Evolutionary conservation across 148 eudicot species (phyloP).

Genomic region (Silene conica): DNA sequence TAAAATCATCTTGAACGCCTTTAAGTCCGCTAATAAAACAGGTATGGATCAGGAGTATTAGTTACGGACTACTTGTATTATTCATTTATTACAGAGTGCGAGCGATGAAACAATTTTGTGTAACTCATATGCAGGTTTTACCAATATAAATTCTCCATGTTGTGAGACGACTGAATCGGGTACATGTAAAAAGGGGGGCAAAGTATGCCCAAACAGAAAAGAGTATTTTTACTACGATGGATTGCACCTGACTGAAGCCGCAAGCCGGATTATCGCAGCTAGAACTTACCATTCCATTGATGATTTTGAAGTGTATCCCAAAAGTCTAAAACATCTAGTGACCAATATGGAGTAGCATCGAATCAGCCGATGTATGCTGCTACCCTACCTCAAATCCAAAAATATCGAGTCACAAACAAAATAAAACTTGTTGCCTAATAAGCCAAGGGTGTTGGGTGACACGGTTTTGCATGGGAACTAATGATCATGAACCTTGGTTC

Average conservation of each 20-base stretch:
- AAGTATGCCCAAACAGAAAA: conserved; percentile 7
- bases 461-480: neutral
- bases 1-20: conserved; percentile 26
- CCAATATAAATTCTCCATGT: conserved; percentile 14
- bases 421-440: no score
- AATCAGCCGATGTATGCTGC: neutral
- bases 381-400: neutral
- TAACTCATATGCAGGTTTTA: conserved; percentile 25
- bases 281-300: conserved; percentile 12
- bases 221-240: conserved; percentile 19
- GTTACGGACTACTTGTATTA: no score
- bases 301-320: neutral
- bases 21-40: neutral
- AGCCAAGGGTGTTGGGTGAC: neutral
- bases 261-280: conserved; percentile 6
- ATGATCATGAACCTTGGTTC: neutral
- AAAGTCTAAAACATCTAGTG: conserved; percentile 5
- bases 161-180: neutral
- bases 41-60: conserved; percentile 14
- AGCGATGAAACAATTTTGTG: no score
- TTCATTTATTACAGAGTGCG: no score
- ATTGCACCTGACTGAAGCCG: conserved; percentile 19
- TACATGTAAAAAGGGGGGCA: conserved; percentile 9
- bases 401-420: no score
- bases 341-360: neutral